A percentile compares a stretch with the other conserved stretches of the same genome.
Evolutionary conservation across 768 basidiomycete genomes (phyloP).

Genomic region (Lentinula detonsa): DNA sequence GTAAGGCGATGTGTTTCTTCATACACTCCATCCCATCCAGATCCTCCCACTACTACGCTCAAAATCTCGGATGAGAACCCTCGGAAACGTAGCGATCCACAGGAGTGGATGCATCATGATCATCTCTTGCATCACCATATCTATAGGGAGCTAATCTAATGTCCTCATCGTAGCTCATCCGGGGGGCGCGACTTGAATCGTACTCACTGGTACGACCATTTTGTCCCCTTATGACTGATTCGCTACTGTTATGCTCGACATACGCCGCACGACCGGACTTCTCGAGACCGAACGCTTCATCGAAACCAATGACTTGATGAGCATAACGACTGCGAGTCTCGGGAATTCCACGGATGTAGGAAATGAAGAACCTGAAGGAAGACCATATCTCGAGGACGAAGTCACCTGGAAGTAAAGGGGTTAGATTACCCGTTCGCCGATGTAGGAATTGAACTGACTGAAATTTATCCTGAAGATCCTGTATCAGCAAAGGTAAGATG

Average conservation of each 20-base stretch:
- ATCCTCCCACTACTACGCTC: background rate
- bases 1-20: background rate
- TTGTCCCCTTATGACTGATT: background rate
- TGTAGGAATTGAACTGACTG: constrained; percentile 12
- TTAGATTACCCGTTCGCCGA: background rate
- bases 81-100: background rate
- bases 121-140: constrained; percentile 7
- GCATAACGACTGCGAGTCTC: constrained; percentile 5
- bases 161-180: constrained; percentile 33
- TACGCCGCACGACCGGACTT: constrained; percentile 13
- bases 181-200: constrained; percentile 1
- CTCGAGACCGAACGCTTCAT: constrained; percentile 17
- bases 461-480: constrained; percentile 25
- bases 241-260: constrained; percentile 11
- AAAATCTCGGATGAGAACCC: background rate
- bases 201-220: constrained; percentile 8
- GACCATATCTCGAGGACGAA: constrained; percentile 47
- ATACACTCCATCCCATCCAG: background rate
- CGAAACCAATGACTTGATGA: constrained; percentile 11
- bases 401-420: constrained; percentile 32
- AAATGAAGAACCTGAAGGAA: constrained; percentile 46
- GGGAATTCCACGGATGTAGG: constrained; percentile 21
- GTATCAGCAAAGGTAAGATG: background rate
- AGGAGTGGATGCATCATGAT: background rate
- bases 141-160: constrained; percentile 33